phyloP scores from a whole-genome alignment of 768 basidiomycete genomes.

The Multifurca ochricompacta region DNA sequence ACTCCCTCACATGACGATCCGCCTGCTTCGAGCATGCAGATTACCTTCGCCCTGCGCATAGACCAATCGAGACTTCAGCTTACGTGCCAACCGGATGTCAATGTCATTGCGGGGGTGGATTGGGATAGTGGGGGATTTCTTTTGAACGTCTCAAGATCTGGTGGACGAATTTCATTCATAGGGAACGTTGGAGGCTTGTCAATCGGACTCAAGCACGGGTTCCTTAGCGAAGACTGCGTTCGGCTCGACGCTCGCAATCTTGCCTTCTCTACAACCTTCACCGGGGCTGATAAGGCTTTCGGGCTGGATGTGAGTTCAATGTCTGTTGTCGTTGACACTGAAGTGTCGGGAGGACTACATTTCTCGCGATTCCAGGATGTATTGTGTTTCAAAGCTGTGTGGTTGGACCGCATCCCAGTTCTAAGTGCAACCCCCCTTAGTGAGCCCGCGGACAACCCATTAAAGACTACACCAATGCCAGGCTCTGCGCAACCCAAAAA shows the following conservation, averaged over 20 bases:
- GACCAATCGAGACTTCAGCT: slow-evolving; percentile 82
- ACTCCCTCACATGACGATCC: slow-evolving; percentile 13
- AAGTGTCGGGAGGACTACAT: slow-evolving; percentile 68
- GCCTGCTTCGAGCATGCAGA: slow-evolving; percentile 46
- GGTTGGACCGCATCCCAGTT: slow-evolving; percentile 81
- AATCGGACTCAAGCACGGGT: slow-evolving; percentile 75
- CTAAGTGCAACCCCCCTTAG: slow-evolving; percentile 42
- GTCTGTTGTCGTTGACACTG: slow-evolving; percentile 77
- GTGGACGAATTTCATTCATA: slow-evolving; percentile 62
- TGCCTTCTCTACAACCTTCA: slow-evolving; percentile 64
- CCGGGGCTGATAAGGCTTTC: slow-evolving; percentile 37
- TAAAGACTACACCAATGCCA: slow-evolving; percentile 12
- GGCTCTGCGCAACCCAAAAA: slow-evolving; percentile 26
- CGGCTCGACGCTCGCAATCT: slow-evolving; percentile 77
- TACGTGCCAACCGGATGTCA: slow-evolving; percentile 85
- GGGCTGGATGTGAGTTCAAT: slow-evolving; percentile 42
- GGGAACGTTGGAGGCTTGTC: slow-evolving; percentile 78
- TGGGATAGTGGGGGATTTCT: slow-evolving; percentile 96
- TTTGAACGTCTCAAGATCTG: slow-evolving; percentile 66
- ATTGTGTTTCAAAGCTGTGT: slow-evolving; percentile 91
- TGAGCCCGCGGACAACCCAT: slow-evolving; percentile 17
- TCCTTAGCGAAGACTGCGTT: slow-evolving; percentile 75
- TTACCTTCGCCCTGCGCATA: slow-evolving; percentile 85
- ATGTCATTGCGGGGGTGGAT: slow-evolving; percentile 79
- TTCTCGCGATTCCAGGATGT: slow-evolving; percentile 88